A percentile compares a stretch with the other conserved stretches of the same genome.
phyloP scores from a whole-genome alignment of 2,329 filamentous ascomycete genomes.

The Aspergillus tubingensis region DNA sequence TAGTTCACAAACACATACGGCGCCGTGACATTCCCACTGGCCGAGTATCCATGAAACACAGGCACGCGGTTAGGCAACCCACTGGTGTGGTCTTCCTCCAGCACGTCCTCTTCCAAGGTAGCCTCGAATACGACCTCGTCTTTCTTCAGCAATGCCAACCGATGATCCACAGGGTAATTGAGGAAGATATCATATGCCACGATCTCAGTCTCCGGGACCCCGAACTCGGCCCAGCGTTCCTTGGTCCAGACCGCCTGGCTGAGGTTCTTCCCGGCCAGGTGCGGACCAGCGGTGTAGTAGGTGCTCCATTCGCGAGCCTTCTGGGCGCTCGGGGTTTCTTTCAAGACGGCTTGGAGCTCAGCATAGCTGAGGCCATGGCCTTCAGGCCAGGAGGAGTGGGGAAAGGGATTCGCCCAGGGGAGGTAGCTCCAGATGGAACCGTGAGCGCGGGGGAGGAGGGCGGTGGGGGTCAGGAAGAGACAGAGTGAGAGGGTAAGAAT shows the following conservation, averaged over 20 bases:
- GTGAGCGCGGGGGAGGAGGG: conserved; percentile 40
- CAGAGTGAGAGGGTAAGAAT: conserved; percentile 42
- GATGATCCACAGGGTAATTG: conserved; percentile 73
- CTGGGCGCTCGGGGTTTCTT: conserved; percentile 55
- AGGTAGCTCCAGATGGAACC: conserved; percentile 44
- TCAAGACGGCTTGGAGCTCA: conserved; percentile 58
- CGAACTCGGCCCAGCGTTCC: conserved; percentile 72
- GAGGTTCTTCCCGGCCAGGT: conserved; percentile 75
- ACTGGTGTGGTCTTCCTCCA: conserved; percentile 80
- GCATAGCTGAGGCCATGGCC: conserved; percentile 53
- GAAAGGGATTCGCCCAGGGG: conserved; percentile 42
- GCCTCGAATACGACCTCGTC: conserved; percentile 73
- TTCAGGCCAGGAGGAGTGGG: conserved; percentile 44
- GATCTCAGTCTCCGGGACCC: conserved; percentile 59
- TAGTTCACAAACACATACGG: conserved; percentile 89
- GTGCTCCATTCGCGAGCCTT: conserved; percentile 70
- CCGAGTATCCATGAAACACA: conserved; percentile 93
- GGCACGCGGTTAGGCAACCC: conserved; percentile 72
- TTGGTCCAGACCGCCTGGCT: conserved; percentile 77
- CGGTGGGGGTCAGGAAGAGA: conserved; percentile 45
- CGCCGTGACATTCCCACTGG: conserved; percentile 86
- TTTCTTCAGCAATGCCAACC: conserved; percentile 65
- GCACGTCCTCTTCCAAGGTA: conserved; percentile 76
- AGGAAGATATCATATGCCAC: conserved; percentile 74
- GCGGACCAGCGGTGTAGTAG: conserved; percentile 76